Evolutionary conservation across 352 stramenopile species (phyloP).

Genomic region (Blastocystis sp.): DNA sequence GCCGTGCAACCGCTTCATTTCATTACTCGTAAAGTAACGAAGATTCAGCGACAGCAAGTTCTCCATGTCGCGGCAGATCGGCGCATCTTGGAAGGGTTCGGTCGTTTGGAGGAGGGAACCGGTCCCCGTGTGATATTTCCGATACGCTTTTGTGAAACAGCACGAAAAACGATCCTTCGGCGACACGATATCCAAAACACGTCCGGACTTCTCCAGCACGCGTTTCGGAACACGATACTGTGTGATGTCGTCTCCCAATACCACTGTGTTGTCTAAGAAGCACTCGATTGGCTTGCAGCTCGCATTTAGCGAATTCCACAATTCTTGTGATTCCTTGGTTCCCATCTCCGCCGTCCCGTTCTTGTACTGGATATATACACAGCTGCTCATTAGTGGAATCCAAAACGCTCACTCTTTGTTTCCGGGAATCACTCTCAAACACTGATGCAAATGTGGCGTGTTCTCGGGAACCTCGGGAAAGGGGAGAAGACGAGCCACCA

Average conservation of each 20-base stretch:
- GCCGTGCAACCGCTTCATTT: constrained; percentile 65
- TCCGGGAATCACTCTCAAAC: constrained; percentile 33
- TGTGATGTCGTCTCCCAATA: constrained; percentile 36
- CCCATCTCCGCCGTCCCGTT: constrained; percentile 73
- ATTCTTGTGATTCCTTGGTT: constrained; percentile 72
- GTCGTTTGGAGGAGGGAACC: constrained; percentile 57
- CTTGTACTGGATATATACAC: constrained; percentile 51
- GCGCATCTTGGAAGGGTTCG: constrained; percentile 21
- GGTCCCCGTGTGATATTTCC: constrained; percentile 65
- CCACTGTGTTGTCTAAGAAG: constrained; percentile 21
- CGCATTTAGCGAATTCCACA: constrained; percentile 59
- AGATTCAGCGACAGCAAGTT: constrained; percentile 29
- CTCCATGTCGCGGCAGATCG: constrained; percentile 18
- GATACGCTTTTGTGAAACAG: constrained; percentile 73
- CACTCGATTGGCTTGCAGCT: constrained; percentile 21
- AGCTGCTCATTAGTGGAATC: neutral
- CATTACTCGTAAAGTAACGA: constrained; percentile 49
- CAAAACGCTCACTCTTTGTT: constrained; percentile 3
- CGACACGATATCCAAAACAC: constrained; percentile 60
- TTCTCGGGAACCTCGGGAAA: constrained; percentile 56
- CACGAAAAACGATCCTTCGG: constrained; percentile 45
- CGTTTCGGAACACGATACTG: constrained; percentile 7
- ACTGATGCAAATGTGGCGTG: constrained; percentile 27
- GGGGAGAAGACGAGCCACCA: constrained; percentile 23
- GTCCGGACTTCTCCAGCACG: constrained; percentile 57